phyloP scores from a whole-genome alignment of 2,329 filamentous ascomycete genomes.

The Talaromyces sp. region DNA sequence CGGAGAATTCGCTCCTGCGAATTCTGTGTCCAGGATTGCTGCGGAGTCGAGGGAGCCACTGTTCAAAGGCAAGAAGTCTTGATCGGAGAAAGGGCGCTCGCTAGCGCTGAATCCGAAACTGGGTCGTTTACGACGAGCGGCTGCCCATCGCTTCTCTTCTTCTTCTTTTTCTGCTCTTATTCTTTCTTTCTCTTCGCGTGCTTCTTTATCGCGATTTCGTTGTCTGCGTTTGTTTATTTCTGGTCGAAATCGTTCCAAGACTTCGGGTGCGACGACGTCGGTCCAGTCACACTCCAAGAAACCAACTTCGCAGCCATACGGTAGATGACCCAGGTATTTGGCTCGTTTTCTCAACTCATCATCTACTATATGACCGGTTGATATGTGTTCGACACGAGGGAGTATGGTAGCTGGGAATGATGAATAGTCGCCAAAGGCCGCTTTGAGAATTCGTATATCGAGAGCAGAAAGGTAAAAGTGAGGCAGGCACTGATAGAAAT shows the following conservation, averaged over 20 bases:
- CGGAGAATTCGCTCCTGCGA: conserved; percentile 37
- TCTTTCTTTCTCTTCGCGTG: conserved; percentile 79
- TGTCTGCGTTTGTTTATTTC: conserved; percentile 74
- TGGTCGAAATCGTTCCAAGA: conserved; percentile 67
- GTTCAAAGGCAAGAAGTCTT: conserved; percentile 62
- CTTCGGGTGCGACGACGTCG: conserved; percentile 71
- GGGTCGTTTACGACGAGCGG: conserved; percentile 58
- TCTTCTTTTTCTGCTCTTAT: conserved; percentile 76
- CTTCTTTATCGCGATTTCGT: conserved; percentile 74
- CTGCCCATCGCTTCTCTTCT: conserved; percentile 62
- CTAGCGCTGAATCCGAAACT: conserved; percentile 38
- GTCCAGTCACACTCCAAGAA: conserved; percentile 96
- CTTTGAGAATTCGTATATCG: conserved; percentile 87
- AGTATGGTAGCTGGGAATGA: conserved; percentile 79
- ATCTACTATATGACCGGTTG: conserved; percentile 80
- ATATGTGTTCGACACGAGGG: conserved; percentile 82
- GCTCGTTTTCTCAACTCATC: conserved; percentile 75
- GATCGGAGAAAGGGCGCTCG: conserved; percentile 49
- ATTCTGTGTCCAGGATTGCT: conserved; percentile 23
- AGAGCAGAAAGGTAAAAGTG: conserved; percentile 87
- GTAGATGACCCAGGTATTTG: conserved; percentile 82
- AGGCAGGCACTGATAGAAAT: conserved; percentile 81
- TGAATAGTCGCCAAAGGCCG: conserved; percentile 77
- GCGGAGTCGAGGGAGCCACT: conserved; percentile 28
- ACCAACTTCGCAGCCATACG: conserved; percentile 82